Evolutionary conservation across 2,329 filamentous ascomycete species (phyloP), one percentile per base, ranked within the genome.

Genomic region (Calonectria pseudoreteaudii): DNA sequence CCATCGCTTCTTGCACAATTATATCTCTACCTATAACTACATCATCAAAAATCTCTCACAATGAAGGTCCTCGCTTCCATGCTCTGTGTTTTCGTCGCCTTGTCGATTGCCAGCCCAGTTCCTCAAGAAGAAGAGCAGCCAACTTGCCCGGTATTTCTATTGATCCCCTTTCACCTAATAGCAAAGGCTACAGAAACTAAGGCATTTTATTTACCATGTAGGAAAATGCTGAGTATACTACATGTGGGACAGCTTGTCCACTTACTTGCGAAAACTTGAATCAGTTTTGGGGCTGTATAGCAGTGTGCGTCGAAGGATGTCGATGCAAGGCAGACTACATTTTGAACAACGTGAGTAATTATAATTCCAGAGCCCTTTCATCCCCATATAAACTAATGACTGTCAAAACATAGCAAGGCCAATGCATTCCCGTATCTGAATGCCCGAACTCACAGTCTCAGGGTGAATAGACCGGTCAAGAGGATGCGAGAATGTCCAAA

Each of bases 181-280:
- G 36, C 7, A 30, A 28, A 20, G 8, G 4, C 18, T 18, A 7
- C 30, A 1, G 10, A 26, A 38, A 16, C 31, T 58, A 38, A 58
- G 4, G 4, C 14, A 0, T 11, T 1, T 2, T 14, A 41, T 2
- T 2, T 28, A 41, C 11, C 1, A 38, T 38, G 14, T 28, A 60
- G 56, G 56, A 38, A 26, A 38, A 60, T 60, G n/a, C 34, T 4
- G 56, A 38, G n/a, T 60, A 60, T 41, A 60, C 31, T 6, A 41
- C 28, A 3, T 60, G 56, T 16, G 56, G 56, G n/a, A 18, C 56
- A 41, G 34, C 34, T 26, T 60, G 56, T 6, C 56, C 56, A 41
- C 34, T 20, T 28, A 60, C 56, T 8, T 60, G 56, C 6, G 34
- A 34, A 4, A 38, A 1, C 13, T 18, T 23, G 36, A 60, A 60